Base-by-base conservation (phyloP, 176 grass and related monocot genomes). In the Triticum aestivum region DNA sequence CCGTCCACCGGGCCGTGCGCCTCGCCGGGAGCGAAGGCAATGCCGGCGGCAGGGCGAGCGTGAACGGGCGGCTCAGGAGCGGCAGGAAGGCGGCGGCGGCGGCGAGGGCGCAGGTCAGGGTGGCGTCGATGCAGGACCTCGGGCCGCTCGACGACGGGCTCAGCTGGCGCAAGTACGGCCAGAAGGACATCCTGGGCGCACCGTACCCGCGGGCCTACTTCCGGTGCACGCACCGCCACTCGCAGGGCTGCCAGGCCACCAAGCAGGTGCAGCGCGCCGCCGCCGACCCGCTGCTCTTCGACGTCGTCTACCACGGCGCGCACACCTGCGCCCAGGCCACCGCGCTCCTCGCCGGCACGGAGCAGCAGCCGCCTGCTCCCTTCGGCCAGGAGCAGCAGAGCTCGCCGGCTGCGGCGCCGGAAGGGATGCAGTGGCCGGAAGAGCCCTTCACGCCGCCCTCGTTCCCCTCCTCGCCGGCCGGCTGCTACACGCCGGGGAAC, bases 101-200 rank as follows among this genome's bases (percentile, higher is more conserved):
- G 64, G 87, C 52, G 37, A 91, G 79, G 64, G 87, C 5, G 34
- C 92, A 96, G 67, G 82, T 96, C 76, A 78, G 74, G 67, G 84
- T 91, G 82, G 29, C 54, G 79, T n/a, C 90, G 30, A 41, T 69
- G 92, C 32, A 82, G 84, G 86, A 89, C 62, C 77, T 78, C 63
- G 54, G 41, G 15, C 38, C 92, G 1, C 32, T 89, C 42, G 87
- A 96, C 51, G 97, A 96, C 75, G 94, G 94, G 8, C 63, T 94
- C 63, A 89, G 92, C 84, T 99, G 97, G 97, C 88, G 97, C 61
- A 99, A 99, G 82, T 99, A 99, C 84, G 97, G 97, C 5, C 94
- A 99, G 87, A 99, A 99, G 77, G 97, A 96, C 69, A 99, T 99
- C 54, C 90, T 99, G 6, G 94, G 94, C 69, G 94, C 97, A 69